A percentile compares a stretch with the other conserved stretches of the same genome.
These are phyloP conservation scores for Sporopachydermia cereana DNA, from an alignment of 1,139 yeast genomes.

Conservation along the genomic window DNA sequence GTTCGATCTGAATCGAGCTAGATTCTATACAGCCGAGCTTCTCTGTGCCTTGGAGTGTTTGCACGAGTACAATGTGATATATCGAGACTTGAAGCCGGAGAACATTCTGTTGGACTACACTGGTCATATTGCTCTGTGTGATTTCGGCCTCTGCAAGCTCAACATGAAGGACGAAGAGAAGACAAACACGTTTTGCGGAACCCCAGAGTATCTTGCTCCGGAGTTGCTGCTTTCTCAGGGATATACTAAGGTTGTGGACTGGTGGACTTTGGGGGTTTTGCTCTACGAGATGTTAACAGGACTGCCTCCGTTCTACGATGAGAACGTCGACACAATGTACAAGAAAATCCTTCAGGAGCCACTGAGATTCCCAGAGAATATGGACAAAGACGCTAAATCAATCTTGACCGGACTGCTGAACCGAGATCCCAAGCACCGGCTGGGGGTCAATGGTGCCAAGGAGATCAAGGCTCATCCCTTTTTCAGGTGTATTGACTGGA, in stretches of 20 bases:
- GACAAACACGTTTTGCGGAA: constrained; percentile 92
- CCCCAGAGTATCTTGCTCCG: constrained; percentile 94
- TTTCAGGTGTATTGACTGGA: constrained; percentile 89
- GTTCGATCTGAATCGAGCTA: constrained; percentile 78
- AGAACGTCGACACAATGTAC: constrained; percentile 90
- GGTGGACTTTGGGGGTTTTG: constrained; percentile 97
- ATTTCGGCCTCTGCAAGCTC: constrained; percentile 89
- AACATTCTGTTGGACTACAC: constrained; percentile 87
- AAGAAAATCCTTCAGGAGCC: constrained; percentile 86
- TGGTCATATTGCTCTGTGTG: constrained; percentile 96
- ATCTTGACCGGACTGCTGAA: constrained; percentile 63
- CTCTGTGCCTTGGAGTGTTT: constrained; percentile 85
- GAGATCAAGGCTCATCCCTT: constrained; percentile 81
- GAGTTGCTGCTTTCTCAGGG: constrained; percentile 87
- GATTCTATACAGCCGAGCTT: constrained; percentile 90
- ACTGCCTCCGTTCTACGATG: constrained; percentile 92
- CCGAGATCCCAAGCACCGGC: constrained; percentile 73
- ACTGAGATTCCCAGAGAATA: constrained; percentile 74
- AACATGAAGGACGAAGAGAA: constrained; percentile 84
- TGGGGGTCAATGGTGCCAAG: constrained; percentile 70
- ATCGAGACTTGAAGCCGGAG: constrained; percentile 92
- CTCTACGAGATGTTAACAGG: constrained; percentile 95
- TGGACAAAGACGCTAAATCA: constrained; percentile 84
- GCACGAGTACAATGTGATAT: constrained; percentile 84
- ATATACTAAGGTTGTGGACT: constrained; percentile 89